Evolutionary conservation across 805 yeast genomes (phyloP), one percentile per base, ranked within the genome.

Genomic region (Myxozyma vanderwaltii): DNA sequence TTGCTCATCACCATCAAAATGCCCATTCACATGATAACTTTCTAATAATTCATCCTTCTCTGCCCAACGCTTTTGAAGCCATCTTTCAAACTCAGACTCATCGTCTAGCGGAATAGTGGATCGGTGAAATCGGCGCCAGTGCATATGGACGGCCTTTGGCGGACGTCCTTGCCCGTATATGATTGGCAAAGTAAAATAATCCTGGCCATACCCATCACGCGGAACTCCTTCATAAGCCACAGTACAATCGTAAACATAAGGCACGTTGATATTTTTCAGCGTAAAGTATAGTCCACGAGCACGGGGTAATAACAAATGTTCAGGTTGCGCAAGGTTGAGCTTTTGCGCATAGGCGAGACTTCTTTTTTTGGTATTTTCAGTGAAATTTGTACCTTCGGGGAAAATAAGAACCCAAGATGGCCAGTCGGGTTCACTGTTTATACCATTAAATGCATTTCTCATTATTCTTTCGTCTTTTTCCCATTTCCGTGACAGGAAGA

Each of bases 351-450:
- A 94, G 6, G 71, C 76, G 17, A 76, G 77, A 7, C 91, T 83
- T 58, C 82, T 81, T 2, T 67, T 74, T 49, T 82, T 78, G 1
- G 96, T 89, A 60, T 82, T 80, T 4, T 77, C 78, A 39, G 94
- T 85, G 55, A 88, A 75, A 59, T 90, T 94, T 0, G 99, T 94
- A 4, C 99, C 99, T 72, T 94, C 99, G 1, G 99, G 99, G 74
- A 87, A 94, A 27, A 94, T 72, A 23, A 91, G 74, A 47, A 94
- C 72, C 79, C 86, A 84, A 63, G 86, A 85, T 2, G 88, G 61
- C 82, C 83, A 80, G 5, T 69, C 61, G 29, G 66, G 53, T 65
- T 78, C 74, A 21, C 73, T 68, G 69, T 84, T 86, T n/a, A 86
- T 76, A 44, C 76, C 77, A 15, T 75, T 73, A 56, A 91, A 76